Base-by-base conservation (phyloP, 1,284 basidiomycete species). In the Puccinia horiana region DNA sequence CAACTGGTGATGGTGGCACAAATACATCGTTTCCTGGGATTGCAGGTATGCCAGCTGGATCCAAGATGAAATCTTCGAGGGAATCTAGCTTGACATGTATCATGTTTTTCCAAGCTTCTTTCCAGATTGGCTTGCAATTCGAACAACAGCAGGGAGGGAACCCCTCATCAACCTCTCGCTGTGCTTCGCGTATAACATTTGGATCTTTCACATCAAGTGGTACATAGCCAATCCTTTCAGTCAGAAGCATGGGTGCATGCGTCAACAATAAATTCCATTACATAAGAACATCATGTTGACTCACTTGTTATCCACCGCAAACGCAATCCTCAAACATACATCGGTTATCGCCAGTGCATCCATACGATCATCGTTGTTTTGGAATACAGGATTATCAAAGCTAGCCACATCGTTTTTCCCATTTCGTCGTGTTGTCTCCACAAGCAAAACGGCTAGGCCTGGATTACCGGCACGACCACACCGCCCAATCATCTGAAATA, bases 391-490 rank as follows among this genome's bases (percentile, higher is more conserved):
- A 20, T 37, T 40, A 16, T n/a, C 29, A 26, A 67, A 40, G 2
- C 40, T 32, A 18, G 14, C 2, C 5, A 67, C 16, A 8, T 1
- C 18, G 35, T 67, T 67, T 32, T 67, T 67, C 20, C 63, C 63
- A 42, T n/a, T 18, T 67, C 3, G 14, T 6, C 63, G 32, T 11
- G 20, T 40, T 40, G 29, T 2, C 63, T 67, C 29, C 23, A 54
- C 72, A 54, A 74, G 54, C 32, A 74, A n/a, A 20, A 74, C 32
- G 18, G 72, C 72, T 29, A 74, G n/a, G n/a, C 72, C 72, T 16
- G 23, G 23, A 47, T 44, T 47, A 23, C 47, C 72, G 23, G 47
- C 72, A 29, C 29, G 37, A 18, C 72, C 72, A 32, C 47, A 49
- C 18, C 72, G 29, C 26, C 72, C 72, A 54, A 49, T 37, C 72